Evolutionary conservation across 257 asterid species (phyloP).

Genomic region (Nicotiana sylvestris): DNA sequence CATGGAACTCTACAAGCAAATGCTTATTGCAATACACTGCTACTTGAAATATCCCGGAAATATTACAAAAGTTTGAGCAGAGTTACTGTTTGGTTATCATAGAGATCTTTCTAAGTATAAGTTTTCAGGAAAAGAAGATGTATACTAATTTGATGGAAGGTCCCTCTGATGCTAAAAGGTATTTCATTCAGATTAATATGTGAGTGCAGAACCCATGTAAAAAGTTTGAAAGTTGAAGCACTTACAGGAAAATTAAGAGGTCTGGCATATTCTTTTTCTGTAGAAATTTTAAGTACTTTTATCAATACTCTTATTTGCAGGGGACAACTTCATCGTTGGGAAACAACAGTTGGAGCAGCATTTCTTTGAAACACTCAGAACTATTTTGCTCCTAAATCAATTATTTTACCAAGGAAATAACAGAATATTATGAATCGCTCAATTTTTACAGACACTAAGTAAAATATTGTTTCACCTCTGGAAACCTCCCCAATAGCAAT

Average conservation of each 20-base stretch:
- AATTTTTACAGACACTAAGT: not conserved
- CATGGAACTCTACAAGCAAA: too few relatives aligned
- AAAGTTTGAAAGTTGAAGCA: not conserved
- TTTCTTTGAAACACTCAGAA: not conserved
- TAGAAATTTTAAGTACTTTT: not conserved
- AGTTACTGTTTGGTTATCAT: not conserved
- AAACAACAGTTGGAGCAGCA: not conserved
- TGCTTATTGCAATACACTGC: not conserved
- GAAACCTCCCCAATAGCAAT: conserved; percentile 83
- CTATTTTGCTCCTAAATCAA: not conserved
- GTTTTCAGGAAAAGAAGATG: not conserved
- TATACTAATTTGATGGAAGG: not conserved
- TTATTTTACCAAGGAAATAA: not conserved
- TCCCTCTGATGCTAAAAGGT: not conserved
- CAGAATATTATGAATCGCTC: not conserved
- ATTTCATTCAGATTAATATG: not conserved
- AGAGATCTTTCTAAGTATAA: not conserved
- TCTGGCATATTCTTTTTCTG: not conserved
- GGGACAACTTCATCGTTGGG: not conserved
- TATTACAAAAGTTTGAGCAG: not conserved
- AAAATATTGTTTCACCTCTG: conserved; percentile 56
- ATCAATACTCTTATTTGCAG: not conserved
- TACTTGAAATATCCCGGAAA: not conserved
- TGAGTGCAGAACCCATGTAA: not conserved
- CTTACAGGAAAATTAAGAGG: not conserved